Evolutionary conservation across 495 filamentous ascomycete genomes (phyloP).

Genomic region (Aspergillus nanangensis): DNA sequence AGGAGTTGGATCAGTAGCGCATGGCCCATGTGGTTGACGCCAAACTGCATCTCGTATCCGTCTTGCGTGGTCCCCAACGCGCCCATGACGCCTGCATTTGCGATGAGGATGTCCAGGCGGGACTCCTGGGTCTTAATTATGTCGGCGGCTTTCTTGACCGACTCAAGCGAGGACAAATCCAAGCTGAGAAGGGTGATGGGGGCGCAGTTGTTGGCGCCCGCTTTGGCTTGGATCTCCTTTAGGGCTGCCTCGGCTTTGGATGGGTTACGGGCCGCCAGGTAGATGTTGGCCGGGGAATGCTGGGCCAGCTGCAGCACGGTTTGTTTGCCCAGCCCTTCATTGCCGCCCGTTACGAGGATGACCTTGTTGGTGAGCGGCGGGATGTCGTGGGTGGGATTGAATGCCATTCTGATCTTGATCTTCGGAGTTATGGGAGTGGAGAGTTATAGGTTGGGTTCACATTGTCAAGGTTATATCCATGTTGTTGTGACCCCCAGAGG

Average conservation of each 20-base stretch:
- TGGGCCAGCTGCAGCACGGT: conserved; percentile 45
- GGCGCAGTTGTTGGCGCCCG: conserved; percentile 9
- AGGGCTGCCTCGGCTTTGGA: conserved; percentile 38
- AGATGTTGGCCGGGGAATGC: conserved; percentile 50
- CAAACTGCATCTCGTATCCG: conserved; percentile 62
- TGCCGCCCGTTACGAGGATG: conserved; percentile 52
- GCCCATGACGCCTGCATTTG: conserved; percentile 66
- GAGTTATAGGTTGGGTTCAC: too few relatives aligned
- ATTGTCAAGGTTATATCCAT: too few relatives aligned
- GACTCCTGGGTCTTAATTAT: conserved; percentile 24
- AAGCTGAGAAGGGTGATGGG: conserved; percentile 30
- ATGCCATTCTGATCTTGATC: conserved; percentile 23
- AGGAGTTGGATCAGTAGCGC: conserved; percentile 53
- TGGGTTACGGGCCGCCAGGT: conserved; percentile 47
- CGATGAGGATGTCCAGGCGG: conserved; percentile 52
- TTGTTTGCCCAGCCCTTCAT: conserved; percentile 53
- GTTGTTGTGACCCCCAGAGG: too few relatives aligned
- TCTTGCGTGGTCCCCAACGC: conserved; percentile 41
- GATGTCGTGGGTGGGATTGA: conserved; percentile 29
- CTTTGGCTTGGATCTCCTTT: conserved; percentile 28
- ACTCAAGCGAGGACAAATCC: conserved; percentile 37
- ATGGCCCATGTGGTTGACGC: conserved; percentile 61
- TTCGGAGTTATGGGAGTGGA: too few relatives aligned
- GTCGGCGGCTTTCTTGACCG: conserved; percentile 31
- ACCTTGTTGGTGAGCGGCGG: conserved; percentile 44